These are phyloP conservation scores for Kwoniella heveanensis DNA, from an alignment of 768 basidiomycete genomes.

Conservation along the genomic window DNA sequence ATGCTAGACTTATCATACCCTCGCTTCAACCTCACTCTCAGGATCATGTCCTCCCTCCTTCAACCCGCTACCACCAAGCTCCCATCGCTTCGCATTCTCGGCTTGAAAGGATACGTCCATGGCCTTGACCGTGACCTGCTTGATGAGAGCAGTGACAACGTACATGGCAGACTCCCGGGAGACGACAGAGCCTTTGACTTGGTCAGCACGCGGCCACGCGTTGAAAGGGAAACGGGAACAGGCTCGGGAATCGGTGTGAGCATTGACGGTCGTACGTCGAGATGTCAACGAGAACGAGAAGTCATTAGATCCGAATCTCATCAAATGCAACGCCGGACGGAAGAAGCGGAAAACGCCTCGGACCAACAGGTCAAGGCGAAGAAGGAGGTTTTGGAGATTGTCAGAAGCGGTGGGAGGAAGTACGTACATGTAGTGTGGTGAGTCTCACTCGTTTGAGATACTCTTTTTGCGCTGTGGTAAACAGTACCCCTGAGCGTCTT, in stretches of 20 bases:
- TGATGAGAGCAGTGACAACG: background rate
- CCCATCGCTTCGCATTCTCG: conserved; percentile 20
- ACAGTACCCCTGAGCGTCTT: no score
- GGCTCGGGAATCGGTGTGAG: background rate
- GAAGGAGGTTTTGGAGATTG: conserved; percentile 6
- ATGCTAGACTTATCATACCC: conserved; percentile 28
- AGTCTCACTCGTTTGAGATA: no score
- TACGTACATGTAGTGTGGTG: conserved; percentile 27
- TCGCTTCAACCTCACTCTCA: conserved; percentile 10
- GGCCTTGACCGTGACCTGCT: background rate
- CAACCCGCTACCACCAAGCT: conserved; percentile 9
- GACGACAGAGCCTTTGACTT: background rate
- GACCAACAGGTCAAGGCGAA: background rate
- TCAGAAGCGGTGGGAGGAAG: conserved; percentile 17
- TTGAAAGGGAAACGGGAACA: background rate
- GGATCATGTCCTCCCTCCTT: conserved; percentile 8
- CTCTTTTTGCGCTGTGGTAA: no score
- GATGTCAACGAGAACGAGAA: background rate
- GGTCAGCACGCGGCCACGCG: background rate
- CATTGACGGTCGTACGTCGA: background rate
- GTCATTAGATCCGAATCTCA: no score
- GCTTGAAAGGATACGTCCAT: conserved; percentile 14
- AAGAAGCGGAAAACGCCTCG: background rate
- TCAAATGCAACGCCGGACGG: background rate
- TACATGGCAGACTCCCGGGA: background rate